phyloP scores from a whole-genome alignment of 768 basidiomycete genomes.

The Termitomyces eurrhizus region DNA sequence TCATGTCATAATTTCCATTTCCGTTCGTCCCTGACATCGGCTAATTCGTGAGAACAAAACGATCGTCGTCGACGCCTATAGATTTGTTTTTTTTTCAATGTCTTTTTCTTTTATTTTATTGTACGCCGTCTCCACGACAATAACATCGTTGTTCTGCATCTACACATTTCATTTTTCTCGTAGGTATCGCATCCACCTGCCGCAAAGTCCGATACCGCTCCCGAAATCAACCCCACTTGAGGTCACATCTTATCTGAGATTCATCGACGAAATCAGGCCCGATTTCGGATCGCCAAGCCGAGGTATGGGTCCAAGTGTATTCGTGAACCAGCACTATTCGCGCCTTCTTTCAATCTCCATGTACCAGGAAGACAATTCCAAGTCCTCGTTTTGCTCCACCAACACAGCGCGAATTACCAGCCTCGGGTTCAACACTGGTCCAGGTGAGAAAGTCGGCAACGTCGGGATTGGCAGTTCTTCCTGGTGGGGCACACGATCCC shows the following conservation, averaged over 20 bases:
- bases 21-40: slow-evolving; percentile 23
- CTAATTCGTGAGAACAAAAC: slow-evolving; percentile 16
- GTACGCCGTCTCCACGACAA: not conserved
- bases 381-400: slow-evolving; percentile 40
- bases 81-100: slow-evolving; percentile 6
- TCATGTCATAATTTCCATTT: slow-evolving; percentile 31
- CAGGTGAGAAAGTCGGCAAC: slow-evolving; percentile 35
- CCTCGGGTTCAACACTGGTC: slow-evolving; percentile 36
- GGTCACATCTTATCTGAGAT: slow-evolving; percentile 30
- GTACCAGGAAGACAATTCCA: slow-evolving; percentile 47
- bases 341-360: slow-evolving; percentile 23
- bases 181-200: slow-evolving; percentile 1
- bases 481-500: slow-evolving; percentile 14
- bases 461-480: slow-evolving; percentile 35
- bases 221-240: slow-evolving; percentile 7
- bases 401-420: slow-evolving; percentile 54
- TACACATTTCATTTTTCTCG: not conserved
- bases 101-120: not conserved
- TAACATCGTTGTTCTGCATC: not conserved
- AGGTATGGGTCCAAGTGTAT: slow-evolving; percentile 1
- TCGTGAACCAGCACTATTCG: no score
- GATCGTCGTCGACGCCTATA: slow-evolving; percentile 6
- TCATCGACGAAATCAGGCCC: slow-evolving; percentile 13
- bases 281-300: slow-evolving; percentile 20
- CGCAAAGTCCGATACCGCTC: slow-evolving; percentile 9